These are phyloP conservation scores for Lasiodiplodia sp. DNA, from an alignment of 2,329 filamentous ascomycete species.

Conservation along the genomic window DNA sequence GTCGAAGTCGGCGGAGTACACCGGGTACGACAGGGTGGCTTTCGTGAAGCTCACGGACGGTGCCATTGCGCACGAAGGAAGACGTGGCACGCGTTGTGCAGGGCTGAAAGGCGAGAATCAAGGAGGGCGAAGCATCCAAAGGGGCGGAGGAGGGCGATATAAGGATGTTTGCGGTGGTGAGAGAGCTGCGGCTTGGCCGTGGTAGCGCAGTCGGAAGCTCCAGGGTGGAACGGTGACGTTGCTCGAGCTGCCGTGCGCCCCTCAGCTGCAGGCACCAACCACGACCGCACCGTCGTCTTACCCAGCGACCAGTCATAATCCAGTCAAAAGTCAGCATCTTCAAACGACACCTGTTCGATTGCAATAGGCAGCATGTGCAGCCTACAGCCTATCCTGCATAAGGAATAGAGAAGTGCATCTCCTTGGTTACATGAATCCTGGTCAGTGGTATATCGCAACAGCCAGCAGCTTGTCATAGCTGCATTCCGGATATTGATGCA, in stretches of 20 bases:
- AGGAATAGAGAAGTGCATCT: no score
- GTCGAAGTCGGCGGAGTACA: slow-evolving; percentile 89
- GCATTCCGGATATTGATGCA: not conserved
- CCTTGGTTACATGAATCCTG: no score
- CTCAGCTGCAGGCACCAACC: slow-evolving; percentile 4
- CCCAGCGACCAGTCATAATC: not conserved
- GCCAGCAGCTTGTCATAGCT: no score
- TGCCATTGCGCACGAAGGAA: slow-evolving; percentile 32
- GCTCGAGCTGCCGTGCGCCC: slow-evolving; percentile 11
- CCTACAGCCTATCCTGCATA: no score
- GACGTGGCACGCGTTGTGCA: not conserved
- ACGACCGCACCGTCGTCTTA: not conserved
- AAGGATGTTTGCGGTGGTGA: not conserved
- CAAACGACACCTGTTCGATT: not conserved
- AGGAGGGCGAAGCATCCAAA: not conserved
- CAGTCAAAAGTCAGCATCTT: not conserved
- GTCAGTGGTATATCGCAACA: no score
- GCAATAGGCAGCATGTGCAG: not conserved
- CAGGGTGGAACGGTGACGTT: slow-evolving; percentile 7
- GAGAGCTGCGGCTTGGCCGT: not conserved
- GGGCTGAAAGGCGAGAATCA: not conserved
- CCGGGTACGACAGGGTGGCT: slow-evolving; percentile 77
- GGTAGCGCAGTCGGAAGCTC: slow-evolving; percentile 5
- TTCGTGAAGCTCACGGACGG: slow-evolving; percentile 59
- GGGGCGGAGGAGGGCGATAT: not conserved